Evolutionary conservation across 495 filamentous ascomycete genomes (phyloP), one percentile per base, ranked within the genome.

Genomic region (Penicillium canescens): DNA sequence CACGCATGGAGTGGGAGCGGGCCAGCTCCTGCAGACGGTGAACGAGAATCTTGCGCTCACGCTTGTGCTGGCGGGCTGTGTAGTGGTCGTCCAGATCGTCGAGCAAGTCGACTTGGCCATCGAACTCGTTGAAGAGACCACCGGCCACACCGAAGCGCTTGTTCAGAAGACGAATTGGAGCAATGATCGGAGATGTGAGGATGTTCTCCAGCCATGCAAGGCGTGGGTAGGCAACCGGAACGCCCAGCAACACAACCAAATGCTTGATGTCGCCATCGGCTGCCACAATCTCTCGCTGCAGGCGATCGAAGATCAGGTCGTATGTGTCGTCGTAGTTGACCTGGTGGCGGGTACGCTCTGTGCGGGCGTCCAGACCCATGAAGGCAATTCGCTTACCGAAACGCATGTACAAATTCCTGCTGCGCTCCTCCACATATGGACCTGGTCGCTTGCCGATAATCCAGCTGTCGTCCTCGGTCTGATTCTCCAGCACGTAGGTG

Each of bases 61-160:
- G 80, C 68, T 96, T 98, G 78, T 98, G 93, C 50, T 90, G 90
- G 28, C 85, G 83, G 11, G 93, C 91, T 24, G 91, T 96, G 73
- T 96, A 96, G 66, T 98, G 93, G 66, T 96, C 93, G 64, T 96
- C 92, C 14, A 97, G 77, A 61, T 97, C 93, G 64, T 98, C 93
- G 7, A 96, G 76, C 23, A 96, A 78, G 77, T 98, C 93, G 11
- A 95, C 85, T 57, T 84, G 82, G 23, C 93, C 93, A 67, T 96
- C 93, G 52, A 96, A 98, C 44, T 87, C 82, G 69, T 98, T 96
- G 81, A 98, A 96, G 16, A 96, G 75, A 55, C 83, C 83, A 24
- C 90, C 90, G 5, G 87, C 90, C 43, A 95, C 68, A 44, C 93
- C 93, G 60, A 98, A 92, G 44, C 92, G 85, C 70, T 92, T 90